Conservation (phyloP, 345 rosid genomes). For the Microcos paniculata region DNA sequence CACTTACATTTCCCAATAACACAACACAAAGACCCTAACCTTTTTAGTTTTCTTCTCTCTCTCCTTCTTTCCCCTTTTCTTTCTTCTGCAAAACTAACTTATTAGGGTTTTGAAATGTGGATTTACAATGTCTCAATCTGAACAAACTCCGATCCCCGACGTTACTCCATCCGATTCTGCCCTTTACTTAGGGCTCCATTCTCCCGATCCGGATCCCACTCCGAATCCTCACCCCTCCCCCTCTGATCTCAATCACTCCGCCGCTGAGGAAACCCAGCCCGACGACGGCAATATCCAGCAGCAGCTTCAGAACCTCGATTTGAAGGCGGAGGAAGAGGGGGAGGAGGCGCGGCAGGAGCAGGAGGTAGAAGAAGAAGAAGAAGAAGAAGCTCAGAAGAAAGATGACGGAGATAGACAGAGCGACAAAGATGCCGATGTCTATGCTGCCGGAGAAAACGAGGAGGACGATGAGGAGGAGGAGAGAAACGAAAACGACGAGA, state of each 20-base stretch:
- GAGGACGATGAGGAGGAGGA: slow-evolving; percentile 10
- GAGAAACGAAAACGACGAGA: slow-evolving; percentile 4
- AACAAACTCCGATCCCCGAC: not conserved
- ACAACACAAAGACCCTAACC: not conserved
- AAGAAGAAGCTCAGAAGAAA: slow-evolving; percentile 2
- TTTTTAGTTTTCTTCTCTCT: not conserved
- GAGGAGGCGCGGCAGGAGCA: slow-evolving; percentile 13
- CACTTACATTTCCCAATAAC: slow-evolving; percentile 8
- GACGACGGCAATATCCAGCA: slow-evolving; percentile 9
- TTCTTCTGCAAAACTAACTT: not conserved
- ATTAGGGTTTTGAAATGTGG: slow-evolving; percentile 24
- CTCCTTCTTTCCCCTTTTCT: not conserved
- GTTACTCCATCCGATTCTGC: slow-evolving; percentile 9
- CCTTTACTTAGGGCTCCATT: slow-evolving; percentile 15
- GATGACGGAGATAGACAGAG: not conserved
- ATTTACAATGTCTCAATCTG: slow-evolving; percentile 23
- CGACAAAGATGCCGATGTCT: not conserved
- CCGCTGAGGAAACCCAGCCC: slow-evolving; percentile 12
- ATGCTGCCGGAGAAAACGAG: slow-evolving; percentile 10
- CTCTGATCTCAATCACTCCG: slow-evolving; percentile 36
- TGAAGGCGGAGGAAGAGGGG: slow-evolving; percentile 19
- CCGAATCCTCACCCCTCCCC: slow-evolving; percentile 18
- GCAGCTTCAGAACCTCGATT: slow-evolving; percentile 37
- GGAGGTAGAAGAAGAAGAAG: not conserved
- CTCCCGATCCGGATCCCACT: slow-evolving; percentile 6